Percentiles rank a stretch among this genome's conserved stretches.
These are phyloP conservation scores for Eucalyptus virginea DNA, from an alignment of 345 rosid genomes.

Conservation along the genomic window DNA sequence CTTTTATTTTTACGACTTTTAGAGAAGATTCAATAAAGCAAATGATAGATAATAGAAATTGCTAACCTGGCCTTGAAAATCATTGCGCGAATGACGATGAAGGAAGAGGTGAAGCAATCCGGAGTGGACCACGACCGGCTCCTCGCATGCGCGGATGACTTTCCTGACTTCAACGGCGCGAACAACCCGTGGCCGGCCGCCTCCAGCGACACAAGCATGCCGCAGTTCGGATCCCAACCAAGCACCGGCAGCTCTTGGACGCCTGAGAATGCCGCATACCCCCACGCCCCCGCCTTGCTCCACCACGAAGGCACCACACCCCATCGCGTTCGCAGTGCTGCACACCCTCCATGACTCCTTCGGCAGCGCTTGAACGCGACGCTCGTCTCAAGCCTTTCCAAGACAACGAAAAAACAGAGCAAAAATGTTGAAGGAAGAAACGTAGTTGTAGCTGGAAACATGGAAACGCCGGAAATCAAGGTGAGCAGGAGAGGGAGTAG, in stretches of 20 bases:
- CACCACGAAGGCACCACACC: conserved; percentile 2
- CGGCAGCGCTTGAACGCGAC: conserved; percentile 42
- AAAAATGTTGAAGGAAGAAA: neutral
- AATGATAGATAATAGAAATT: neutral
- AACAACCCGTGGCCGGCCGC: conserved; percentile 4
- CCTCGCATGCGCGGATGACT: conserved; percentile 12
- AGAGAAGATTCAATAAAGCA: neutral
- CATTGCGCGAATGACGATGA: neutral
- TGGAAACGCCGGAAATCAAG: too few species aligned
- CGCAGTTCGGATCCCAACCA: neutral
- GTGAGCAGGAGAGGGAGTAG: neutral
- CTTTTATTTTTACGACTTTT: neutral
- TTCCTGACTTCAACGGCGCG: conserved; percentile 1
- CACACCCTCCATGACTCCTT: conserved; percentile 53
- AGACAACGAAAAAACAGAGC: neutral
- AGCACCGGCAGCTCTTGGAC: neutral
- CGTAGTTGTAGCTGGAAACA: too few species aligned
- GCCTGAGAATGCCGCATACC: conserved; percentile 42
- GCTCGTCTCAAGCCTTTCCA: conserved; percentile 55
- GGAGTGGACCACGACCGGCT: conserved; percentile 33
- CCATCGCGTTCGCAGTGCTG: conserved; percentile 9
- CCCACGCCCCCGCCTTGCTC: conserved; percentile 16
- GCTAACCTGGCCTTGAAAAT: conserved; percentile 35
- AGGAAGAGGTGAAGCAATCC: conserved; percentile 30
- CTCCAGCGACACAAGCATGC: neutral